Evolutionary conservation across 2,329 filamentous ascomycete genomes (phyloP).

Genomic region (Pseudocercospora musae): DNA sequence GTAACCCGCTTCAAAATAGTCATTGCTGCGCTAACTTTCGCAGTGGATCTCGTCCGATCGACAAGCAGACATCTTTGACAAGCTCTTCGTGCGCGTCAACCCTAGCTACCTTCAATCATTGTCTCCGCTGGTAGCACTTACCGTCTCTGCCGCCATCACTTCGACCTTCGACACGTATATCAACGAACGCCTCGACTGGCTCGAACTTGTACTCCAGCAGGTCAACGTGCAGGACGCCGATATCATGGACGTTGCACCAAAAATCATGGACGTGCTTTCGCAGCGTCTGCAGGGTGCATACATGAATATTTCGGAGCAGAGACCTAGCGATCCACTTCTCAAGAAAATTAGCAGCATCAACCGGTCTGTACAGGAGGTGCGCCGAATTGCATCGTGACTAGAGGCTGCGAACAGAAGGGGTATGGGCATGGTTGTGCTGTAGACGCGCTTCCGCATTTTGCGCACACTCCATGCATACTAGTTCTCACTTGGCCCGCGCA

Average conservation of each 20-base stretch:
- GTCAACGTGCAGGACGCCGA: slow-evolving; percentile 49
- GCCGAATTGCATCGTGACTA: slow-evolving; percentile 21
- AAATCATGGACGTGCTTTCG: slow-evolving; percentile 59
- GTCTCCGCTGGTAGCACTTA: slow-evolving; percentile 57
- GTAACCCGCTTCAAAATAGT: slow-evolving; percentile 2
- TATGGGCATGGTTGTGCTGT: slow-evolving; percentile 7
- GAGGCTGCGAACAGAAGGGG: slow-evolving; percentile 12
- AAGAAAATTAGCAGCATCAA: slow-evolving; percentile 31
- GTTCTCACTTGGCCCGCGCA: not conserved
- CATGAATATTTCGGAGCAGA: slow-evolving; percentile 53
- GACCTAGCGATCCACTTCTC: slow-evolving; percentile 48
- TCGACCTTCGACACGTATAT: slow-evolving; percentile 53
- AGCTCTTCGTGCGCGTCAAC: slow-evolving; percentile 57
- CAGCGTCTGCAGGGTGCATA: slow-evolving; percentile 55
- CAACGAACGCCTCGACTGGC: slow-evolving; percentile 56
- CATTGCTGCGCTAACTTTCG: slow-evolving; percentile 33
- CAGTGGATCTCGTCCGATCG: slow-evolving; percentile 61
- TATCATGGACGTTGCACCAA: slow-evolving; percentile 54
- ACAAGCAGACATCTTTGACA: slow-evolving; percentile 60
- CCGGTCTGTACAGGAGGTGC: slow-evolving; percentile 29
- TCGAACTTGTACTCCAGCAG: slow-evolving; percentile 53
- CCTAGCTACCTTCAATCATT: slow-evolving; percentile 56
- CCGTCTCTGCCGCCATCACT: slow-evolving; percentile 61
- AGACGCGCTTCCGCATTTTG: not conserved
- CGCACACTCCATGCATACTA: not conserved